phyloP scores from a whole-genome alignment of 2,329 filamentous ascomycete genomes.

The Mycosphaerella arachidis region DNA sequence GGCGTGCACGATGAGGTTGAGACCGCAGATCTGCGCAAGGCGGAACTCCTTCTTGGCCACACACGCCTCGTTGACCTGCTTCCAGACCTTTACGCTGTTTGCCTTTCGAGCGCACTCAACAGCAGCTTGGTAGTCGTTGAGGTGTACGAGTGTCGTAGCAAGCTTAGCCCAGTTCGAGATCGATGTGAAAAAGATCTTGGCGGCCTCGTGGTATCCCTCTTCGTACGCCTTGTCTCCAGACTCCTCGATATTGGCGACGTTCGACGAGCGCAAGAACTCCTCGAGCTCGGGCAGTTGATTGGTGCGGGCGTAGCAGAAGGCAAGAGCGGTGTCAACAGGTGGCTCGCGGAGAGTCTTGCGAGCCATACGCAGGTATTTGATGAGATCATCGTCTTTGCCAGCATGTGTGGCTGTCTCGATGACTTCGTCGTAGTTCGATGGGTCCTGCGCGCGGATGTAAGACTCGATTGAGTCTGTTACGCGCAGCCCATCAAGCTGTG shows the following conservation, averaged over 20 bases:
- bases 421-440: slow-evolving; percentile 89
- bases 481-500: slow-evolving; percentile 91
- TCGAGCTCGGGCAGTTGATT: slow-evolving; percentile 90
- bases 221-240: slow-evolving; percentile 97
- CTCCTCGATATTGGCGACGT: slow-evolving; percentile 92
- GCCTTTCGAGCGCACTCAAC: slow-evolving; percentile 97
- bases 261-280: slow-evolving; percentile 88
- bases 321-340: slow-evolving; percentile 85
- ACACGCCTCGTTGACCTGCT: slow-evolving; percentile 94
- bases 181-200: slow-evolving; percentile 97
- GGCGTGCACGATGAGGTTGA: slow-evolving; percentile 95
- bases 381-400: slow-evolving; percentile 94
- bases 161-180: slow-evolving; percentile 99
- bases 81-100: slow-evolving; percentile 99
- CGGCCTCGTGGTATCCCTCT: slow-evolving; percentile 89
- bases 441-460: slow-evolving; percentile 91
- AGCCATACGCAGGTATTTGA: slow-evolving; percentile 95
- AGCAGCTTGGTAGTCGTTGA: slow-evolving; percentile 93
- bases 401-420: slow-evolving; percentile 94
- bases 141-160: slow-evolving; percentile 93
- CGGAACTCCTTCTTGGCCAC: slow-evolving; percentile 98
- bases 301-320: slow-evolving; percentile 87
- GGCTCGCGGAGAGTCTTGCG: slow-evolving; percentile 94
- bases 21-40: slow-evolving; percentile 95
- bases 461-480: slow-evolving; percentile 91